Percentiles rank a stretch among this genome's conserved stretches.
Evolutionary conservation across 2,329 filamentous ascomycete genomes (phyloP).

Genomic region (Beauveria sp.): DNA sequence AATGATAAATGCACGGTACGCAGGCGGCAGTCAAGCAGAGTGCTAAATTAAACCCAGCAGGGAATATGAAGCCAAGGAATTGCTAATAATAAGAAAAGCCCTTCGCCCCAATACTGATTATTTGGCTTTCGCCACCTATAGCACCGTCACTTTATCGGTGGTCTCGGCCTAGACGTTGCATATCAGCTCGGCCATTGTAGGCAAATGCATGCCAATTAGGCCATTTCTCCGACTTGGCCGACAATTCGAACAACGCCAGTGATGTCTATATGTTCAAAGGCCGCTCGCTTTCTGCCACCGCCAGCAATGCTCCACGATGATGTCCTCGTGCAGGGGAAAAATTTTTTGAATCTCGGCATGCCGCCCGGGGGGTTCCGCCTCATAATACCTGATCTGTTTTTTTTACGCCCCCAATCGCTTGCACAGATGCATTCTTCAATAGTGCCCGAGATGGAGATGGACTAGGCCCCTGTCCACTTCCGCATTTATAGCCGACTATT

Average conservation of each 20-base stretch:
- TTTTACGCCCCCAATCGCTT: conserved; percentile 1
- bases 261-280: too few species aligned
- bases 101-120: neutral
- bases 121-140: neutral
- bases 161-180: neutral
- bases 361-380: neutral
- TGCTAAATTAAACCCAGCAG: neutral
- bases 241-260: neutral
- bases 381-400: neutral
- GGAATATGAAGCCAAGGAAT: neutral
- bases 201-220: neutral
- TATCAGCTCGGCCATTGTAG: neutral
- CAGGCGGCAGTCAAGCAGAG: neutral
- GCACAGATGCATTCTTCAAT: neutral
- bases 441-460: neutral
- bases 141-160: neutral
- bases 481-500: neutral
- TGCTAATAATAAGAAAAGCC: neutral
- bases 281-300: neutral
- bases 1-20: neutral
- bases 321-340: neutral
- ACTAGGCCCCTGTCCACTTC: neutral
- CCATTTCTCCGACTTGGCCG: conserved; percentile 1
- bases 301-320: neutral
- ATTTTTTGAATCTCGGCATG: neutral